Evolutionary conservation across 352 stramenopile genomes (phyloP), one percentile per base, ranked within the genome.

Genomic region (Globisporangium acanthophoron): DNA sequence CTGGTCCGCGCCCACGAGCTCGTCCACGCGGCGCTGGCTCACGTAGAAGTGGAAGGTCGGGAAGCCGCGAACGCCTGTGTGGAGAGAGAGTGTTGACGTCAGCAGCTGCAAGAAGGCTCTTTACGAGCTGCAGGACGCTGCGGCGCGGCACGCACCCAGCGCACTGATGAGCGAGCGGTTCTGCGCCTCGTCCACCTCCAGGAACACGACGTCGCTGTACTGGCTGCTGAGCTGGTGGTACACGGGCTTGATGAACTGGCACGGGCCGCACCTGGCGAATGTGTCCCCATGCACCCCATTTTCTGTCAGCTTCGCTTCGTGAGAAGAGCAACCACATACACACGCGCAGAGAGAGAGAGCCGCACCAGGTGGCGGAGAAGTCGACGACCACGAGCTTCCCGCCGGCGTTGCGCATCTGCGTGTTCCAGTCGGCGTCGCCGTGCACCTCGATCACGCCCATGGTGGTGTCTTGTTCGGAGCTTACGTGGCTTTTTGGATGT

Each of bases 31-130:
- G 60, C 67, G 69, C 57, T 92, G 75, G 60, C 69, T 94, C 57
- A 97, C 69, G 65, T 97, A 97, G 60, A 97, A 94, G 64, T 94
- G 85, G 67, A 97, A 97, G 2, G 89, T 97, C 24, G 89, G 89
- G 67, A 96, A 97, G 29, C 83, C 85, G 16, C 78, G 76, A 31
- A 97, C 84, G 41, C 83, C 73, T 78, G 47, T 7, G 13, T 8
- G 18, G 21, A 37, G 20, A 55, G 39, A 1, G 44, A 52, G 13
- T 7, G 29, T 8, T 47, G 43, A 27, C 18, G 46, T 27, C 24
- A 27, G 24, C 45, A 24, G 20, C 45, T 20, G 31, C n/a, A 50
- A 21, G 47, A 39, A 18, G n/a, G 44, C 18, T 4, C n/a, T 16
- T 4, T 49, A 29, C 13, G 24, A 52, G 24, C 35, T 9, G 33